A percentile compares a stretch with the other conserved stretches of the same genome.
phyloP scores from a whole-genome alignment of 169 alveolate species.

The Miamiensis avidus region DNA sequence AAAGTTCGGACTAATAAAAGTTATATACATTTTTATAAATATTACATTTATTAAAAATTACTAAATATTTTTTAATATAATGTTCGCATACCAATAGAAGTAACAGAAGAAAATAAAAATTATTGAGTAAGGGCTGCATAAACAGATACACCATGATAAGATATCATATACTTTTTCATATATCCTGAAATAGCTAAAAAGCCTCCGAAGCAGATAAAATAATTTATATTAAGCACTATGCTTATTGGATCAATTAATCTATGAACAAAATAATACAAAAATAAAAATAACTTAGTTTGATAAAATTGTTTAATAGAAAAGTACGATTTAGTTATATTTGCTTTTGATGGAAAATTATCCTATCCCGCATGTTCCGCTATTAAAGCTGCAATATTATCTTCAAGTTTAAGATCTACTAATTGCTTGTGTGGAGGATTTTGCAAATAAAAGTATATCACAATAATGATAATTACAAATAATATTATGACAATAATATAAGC shows the following conservation, averaged over 20 bases:
- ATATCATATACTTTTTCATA: too few relatives aligned
- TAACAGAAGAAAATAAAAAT: not conserved
- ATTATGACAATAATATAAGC: not conserved
- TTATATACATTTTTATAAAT: too few relatives aligned
- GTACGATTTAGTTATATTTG: not conserved
- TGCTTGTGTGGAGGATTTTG: not conserved
- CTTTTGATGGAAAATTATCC: not conserved
- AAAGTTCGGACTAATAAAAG: not conserved
- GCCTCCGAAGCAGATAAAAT: not conserved
- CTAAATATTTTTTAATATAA: too few relatives aligned
- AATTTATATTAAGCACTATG: too few relatives aligned
- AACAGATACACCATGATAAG: not conserved
- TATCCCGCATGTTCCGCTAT: not conserved
- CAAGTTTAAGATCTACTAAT: not conserved
- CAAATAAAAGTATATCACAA: too few relatives aligned
- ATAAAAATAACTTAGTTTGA: too few relatives aligned
- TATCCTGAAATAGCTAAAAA: not conserved
- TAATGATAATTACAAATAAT: not conserved
- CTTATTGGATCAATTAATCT: not conserved
- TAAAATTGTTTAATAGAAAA: too few relatives aligned
- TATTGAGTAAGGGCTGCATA: not conserved
- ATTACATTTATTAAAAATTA: too few relatives aligned
- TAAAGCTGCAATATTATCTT: not conserved
- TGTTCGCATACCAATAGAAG: too few relatives aligned
- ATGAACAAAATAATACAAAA: too few relatives aligned